phyloP scores from a whole-genome alignment of 2,329 filamentous ascomycete genomes.

The Hypomyces rosellus region DNA sequence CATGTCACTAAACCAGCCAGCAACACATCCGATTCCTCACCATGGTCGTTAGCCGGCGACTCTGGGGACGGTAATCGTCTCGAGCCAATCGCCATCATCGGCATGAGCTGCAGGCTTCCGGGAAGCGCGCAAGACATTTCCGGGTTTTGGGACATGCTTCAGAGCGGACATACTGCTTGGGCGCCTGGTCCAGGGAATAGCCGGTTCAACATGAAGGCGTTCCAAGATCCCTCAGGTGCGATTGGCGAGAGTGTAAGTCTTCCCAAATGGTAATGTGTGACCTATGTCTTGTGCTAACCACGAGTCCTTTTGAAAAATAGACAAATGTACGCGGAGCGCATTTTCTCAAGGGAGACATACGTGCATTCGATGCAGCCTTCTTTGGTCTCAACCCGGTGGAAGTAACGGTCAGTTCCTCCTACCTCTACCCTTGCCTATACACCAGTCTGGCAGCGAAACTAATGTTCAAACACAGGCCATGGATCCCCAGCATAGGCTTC shows the following conservation, averaged over 20 bases:
- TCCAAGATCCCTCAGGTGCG: constrained; percentile 26
- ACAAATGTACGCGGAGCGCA: constrained; percentile 16
- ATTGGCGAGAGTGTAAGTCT: constrained; percentile 4
- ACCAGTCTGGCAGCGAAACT: background rate
- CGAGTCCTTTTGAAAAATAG: constrained; percentile 9
- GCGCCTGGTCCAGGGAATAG: constrained; percentile 32
- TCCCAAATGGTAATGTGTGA: background rate
- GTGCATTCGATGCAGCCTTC: constrained; percentile 20
- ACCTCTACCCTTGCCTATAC: background rate
- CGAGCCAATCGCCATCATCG: constrained; percentile 19
- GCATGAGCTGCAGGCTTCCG: constrained; percentile 18
- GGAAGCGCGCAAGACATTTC: constrained; percentile 13
- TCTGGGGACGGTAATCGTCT: background rate
- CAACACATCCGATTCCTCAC: no score
- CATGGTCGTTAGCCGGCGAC: background rate
- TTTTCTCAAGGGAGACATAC: constrained; percentile 21
- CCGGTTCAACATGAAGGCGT: constrained; percentile 38
- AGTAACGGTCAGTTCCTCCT: constrained; percentile 6
- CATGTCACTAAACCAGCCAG: no score
- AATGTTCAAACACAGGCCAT: constrained; percentile 11
- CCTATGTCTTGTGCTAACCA: background rate
- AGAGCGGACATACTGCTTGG: constrained; percentile 26
- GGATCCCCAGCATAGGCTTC: constrained; percentile 3
- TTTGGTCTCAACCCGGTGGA: constrained; percentile 18
- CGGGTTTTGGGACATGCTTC: constrained; percentile 18